A percentile compares a stretch with the other conserved stretches of the same genome.
Evolutionary conservation across 495 filamentous ascomycete genomes (phyloP).

Genomic region (Penicillium waksmanii): DNA sequence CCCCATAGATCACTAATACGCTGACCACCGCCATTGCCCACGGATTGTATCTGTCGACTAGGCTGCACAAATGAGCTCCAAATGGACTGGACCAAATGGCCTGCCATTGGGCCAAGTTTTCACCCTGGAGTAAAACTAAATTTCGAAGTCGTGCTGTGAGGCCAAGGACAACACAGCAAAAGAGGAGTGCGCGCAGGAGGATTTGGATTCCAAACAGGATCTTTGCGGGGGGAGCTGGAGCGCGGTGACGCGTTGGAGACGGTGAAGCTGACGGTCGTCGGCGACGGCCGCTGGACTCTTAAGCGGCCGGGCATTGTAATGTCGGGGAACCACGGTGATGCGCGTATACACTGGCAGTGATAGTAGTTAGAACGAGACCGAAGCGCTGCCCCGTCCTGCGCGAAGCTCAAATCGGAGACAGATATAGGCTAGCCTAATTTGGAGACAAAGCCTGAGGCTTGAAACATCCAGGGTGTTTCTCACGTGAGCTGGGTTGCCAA

Average conservation of each 20-base stretch:
- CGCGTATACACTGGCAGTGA: background rate
- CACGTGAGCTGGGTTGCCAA: conserved; percentile 27
- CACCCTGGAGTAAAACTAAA: conserved; percentile 29
- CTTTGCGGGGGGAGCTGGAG: conserved; percentile 59
- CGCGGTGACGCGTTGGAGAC: conserved; percentile 71
- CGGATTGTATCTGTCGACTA: conserved; percentile 43
- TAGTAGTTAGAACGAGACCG: background rate
- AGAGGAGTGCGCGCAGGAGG: conserved; percentile 50
- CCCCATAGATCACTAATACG: conserved; percentile 45
- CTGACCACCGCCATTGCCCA: conserved; percentile 32
- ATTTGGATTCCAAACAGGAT: conserved; percentile 54
- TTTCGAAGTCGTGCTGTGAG: conserved; percentile 42
- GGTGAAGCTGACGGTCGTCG: conserved; percentile 84
- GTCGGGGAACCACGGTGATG: background rate
- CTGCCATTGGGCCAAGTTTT: conserved; percentile 31
- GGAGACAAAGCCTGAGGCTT: conserved; percentile 9
- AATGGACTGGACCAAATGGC: conserved; percentile 39
- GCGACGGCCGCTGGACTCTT: conserved; percentile 72
- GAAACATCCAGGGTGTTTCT: conserved; percentile 14
- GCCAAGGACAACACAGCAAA: conserved; percentile 45
- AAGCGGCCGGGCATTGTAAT: conserved; percentile 55
- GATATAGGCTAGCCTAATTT: conserved; percentile 27
- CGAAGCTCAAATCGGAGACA: conserved; percentile 18
- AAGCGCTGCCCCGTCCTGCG: conserved; percentile 6
- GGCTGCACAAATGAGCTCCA: conserved; percentile 33